Evolutionary conservation across 176 grass and related monocot genomes (phyloP).

Genomic region (Oryza punctata): DNA sequence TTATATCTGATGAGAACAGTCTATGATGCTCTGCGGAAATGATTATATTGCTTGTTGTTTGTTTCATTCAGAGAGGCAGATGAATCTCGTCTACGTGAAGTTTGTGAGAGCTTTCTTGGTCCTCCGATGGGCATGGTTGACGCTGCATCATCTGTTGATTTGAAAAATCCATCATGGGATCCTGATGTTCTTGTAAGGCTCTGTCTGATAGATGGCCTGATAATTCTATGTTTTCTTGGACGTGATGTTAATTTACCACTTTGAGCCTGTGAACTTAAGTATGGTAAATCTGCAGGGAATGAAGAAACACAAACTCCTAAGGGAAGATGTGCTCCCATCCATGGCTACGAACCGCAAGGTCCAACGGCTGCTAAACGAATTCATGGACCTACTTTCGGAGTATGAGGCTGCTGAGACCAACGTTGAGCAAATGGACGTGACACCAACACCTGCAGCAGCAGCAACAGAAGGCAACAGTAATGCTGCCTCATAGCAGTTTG

Average conservation of each 20-base stretch:
- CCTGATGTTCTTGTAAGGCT: slow-evolving; percentile 85
- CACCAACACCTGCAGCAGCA: not conserved
- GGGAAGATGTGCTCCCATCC: slow-evolving; percentile 83
- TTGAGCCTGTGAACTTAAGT: not conserved
- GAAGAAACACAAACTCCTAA: slow-evolving; percentile 84
- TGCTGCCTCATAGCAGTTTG: not conserved
- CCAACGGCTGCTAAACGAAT: slow-evolving; percentile 85
- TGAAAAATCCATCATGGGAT: slow-evolving; percentile 67
- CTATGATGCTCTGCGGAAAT: slow-evolving; percentile 16
- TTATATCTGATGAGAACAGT: not conserved
- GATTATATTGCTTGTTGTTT: not conserved
- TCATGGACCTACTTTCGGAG: slow-evolving; percentile 89
- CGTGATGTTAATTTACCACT: not conserved
- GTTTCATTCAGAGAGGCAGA: slow-evolving; percentile 78
- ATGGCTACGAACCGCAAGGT: slow-evolving; percentile 95
- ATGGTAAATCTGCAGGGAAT: slow-evolving; percentile 68
- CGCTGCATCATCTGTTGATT: slow-evolving; percentile 35
- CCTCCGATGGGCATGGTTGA: slow-evolving; percentile 63
- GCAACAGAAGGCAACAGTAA: not conserved
- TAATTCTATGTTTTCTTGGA: too few relatives aligned
- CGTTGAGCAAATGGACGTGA: slow-evolving; percentile 43
- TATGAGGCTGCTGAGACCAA: slow-evolving; percentile 52
- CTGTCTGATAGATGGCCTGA: not conserved
- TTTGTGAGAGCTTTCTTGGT: slow-evolving; percentile 93
- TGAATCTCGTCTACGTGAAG: slow-evolving; percentile 78